Conservation (phyloP, 2,329 filamentous ascomycete species). For the Diaporthe velutina region DNA sequence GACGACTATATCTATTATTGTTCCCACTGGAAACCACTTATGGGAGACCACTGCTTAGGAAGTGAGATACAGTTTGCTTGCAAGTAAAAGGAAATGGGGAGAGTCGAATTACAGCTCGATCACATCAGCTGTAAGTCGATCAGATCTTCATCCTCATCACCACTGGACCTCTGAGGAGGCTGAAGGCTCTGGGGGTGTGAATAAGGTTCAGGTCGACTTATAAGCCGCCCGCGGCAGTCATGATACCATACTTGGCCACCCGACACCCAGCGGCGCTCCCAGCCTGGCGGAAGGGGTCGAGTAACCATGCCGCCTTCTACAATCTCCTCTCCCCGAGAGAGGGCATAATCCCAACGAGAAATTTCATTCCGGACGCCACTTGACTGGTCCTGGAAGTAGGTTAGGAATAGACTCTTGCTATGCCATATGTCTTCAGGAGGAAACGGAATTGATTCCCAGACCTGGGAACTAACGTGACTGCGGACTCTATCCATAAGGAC, state of each 20-base stretch:
- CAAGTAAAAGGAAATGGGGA: neutral
- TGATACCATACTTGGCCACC: neutral
- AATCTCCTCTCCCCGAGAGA: neutral
- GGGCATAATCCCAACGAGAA: neutral
- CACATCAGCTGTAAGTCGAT: too few species aligned
- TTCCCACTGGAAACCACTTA: neutral
- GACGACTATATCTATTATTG: too few species aligned
- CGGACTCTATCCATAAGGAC: neutral
- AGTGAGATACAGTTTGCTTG: neutral
- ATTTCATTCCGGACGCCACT: neutral
- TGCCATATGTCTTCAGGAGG: neutral
- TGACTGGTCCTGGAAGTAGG: neutral
- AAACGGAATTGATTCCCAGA: neutral
- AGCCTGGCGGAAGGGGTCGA: neutral
- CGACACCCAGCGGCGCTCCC: neutral
- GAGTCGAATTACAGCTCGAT: neutral
- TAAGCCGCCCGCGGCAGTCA: neutral
- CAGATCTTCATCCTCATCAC: neutral
- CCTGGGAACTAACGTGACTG: accelerated
- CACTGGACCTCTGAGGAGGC: too few species aligned
- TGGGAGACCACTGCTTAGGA: too few species aligned
- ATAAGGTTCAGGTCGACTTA: neutral
- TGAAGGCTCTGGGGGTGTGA: too few species aligned
- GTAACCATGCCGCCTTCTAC: neutral
- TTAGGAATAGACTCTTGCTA: neutral